These are phyloP conservation scores for Pulicaria dysenterica DNA, from an alignment of 129 eudicot species.

Conservation along the genomic window DNA sequence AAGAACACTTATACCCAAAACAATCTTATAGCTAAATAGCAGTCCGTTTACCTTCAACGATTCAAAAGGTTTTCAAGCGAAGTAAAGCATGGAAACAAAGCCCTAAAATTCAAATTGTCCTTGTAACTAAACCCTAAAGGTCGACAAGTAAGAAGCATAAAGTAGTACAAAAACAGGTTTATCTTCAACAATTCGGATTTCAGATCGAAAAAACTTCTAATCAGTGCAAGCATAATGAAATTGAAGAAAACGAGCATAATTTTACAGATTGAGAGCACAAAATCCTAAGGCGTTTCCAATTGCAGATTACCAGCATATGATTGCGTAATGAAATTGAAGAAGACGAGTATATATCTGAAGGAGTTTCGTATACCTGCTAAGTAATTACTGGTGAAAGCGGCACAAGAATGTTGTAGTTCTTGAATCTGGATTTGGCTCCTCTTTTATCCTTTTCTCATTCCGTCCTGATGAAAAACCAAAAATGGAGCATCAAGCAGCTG, in stretches of 20 bases:
- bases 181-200: slow-evolving; percentile 16
- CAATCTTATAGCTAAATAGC: background rate
- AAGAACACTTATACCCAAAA: background rate
- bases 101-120: background rate
- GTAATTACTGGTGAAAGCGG: slow-evolving; percentile 15
- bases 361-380: slow-evolving; percentile 8
- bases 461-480: slow-evolving; percentile 17
- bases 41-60: background rate
- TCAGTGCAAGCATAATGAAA: background rate
- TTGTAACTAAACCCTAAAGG: slow-evolving; percentile 18
- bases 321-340: slow-evolving; percentile 9
- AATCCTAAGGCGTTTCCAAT: background rate
- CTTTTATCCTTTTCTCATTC: slow-evolving; percentile 19
- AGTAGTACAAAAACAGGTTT: background rate
- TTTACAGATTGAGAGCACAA: slow-evolving; percentile 6
- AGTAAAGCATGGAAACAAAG: background rate
- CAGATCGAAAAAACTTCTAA: background rate
- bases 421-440: slow-evolving; percentile 21
- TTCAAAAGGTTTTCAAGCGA: background rate
- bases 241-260: background rate
- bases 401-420: slow-evolving; percentile 11
- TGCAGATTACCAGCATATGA: slow-evolving; percentile 4
- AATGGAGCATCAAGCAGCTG: slow-evolving; percentile 23
- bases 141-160: slow-evolving; percentile 21
- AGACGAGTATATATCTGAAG: background rate